phyloP scores from a whole-genome alignment of 805 yeast species.

The Metschnikowia matae region DNA sequence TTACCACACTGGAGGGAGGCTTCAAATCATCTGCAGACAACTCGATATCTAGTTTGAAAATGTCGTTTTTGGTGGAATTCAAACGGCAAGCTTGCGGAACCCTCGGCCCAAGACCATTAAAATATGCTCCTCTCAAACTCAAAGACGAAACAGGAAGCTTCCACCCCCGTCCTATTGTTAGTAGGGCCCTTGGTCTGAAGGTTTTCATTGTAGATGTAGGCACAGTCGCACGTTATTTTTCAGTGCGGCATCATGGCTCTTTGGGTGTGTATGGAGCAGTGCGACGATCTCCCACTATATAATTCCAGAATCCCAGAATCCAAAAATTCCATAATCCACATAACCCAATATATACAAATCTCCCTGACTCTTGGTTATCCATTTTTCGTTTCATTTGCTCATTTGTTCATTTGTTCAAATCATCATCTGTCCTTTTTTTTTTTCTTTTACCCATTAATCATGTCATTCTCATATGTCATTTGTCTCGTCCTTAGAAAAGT shows the following conservation, averaged over 20 bases:
- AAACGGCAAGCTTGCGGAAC: neutral
- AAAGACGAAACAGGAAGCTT: neutral
- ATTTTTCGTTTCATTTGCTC: neutral
- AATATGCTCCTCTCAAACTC: neutral
- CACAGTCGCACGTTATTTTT: neutral
- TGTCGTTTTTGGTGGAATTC: constrained; percentile 6
- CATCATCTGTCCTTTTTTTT: too few relatives aligned
- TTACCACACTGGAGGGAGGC: neutral
- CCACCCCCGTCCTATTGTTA: neutral
- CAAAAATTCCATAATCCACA: too few relatives aligned
- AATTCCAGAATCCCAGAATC: neutral
- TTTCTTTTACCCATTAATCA: too few relatives aligned
- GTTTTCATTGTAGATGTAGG: neutral
- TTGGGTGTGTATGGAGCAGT: neutral
- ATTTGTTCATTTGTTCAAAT: neutral
- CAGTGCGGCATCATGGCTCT: constrained; percentile 2
- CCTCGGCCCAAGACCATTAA: neutral
- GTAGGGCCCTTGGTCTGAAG: neutral
- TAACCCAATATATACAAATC: too few relatives aligned
- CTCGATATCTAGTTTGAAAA: constrained; percentile 10
- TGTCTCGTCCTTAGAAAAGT: too few relatives aligned
- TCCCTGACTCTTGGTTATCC: too few relatives aligned
- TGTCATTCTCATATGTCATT: too few relatives aligned
- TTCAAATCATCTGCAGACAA: neutral
- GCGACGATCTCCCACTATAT: neutral